Base-by-base conservation (phyloP, 495 filamentous ascomycete genomes). In the Ascodesmis nigricans region DNA sequence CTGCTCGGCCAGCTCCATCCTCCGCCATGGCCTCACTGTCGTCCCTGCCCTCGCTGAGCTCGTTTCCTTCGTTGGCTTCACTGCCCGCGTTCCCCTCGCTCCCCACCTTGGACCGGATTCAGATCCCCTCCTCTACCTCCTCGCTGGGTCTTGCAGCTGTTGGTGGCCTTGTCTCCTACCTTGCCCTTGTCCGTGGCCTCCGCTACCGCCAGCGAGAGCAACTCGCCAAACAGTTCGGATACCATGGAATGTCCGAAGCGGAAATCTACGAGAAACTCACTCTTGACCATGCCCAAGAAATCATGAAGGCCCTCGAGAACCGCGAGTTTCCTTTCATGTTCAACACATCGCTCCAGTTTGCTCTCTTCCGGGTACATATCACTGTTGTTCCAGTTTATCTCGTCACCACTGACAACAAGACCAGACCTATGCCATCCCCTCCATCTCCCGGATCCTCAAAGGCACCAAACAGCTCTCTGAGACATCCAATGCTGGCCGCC, bases 371-470 rank as follows among this genome's bases (percentile, higher is more conserved):
- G 42, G 58, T 63, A 41, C 21, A 21, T 15, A 13, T 14, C 21
- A 13, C 19, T 11, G 3, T 34, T 33, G 17, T 34, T 29, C 10
- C n/a, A 18, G 13, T 6, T 6, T 6, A 25, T 21, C 4, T 31
- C 11, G 28, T 23, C 18, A 41, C 22, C 2, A 10, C 4, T 5
- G 17, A 14, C 25, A 8, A 2, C 16, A 8, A 7, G 3, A 29
- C 19, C 41, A 71, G 59, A 73, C 69, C 19, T 76, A 75, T 44
- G 71, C 68, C n/a, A 67, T 75, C 30, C 65, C 71, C 0, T 49
- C 59, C 5, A 72, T 72, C 35, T 66, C 66, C 1, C 44, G 39
- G 18, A 51, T 71, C 4, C 63, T 76, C 18, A 58, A 58, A 0
- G 55, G 59, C 32, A 76, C 71, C 3, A 55, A 50, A 22, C 65